Conservation (phyloP, 805 yeast genomes). For the Zygosaccharomyces bisporus region DNA sequence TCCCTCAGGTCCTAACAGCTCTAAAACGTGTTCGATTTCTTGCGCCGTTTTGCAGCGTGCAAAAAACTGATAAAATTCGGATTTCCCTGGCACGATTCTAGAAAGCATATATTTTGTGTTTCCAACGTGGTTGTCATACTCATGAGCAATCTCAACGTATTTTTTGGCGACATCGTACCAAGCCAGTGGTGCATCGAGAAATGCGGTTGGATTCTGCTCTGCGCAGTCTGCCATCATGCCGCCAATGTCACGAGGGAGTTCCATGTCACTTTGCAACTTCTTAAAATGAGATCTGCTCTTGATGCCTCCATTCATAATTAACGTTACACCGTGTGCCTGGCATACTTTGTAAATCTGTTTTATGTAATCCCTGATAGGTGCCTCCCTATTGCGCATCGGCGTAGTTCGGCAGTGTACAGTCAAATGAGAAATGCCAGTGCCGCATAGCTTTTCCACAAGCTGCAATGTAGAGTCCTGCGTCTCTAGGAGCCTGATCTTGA, state of each 20-base stretch:
- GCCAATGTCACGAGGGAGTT: slow-evolving; percentile 55
- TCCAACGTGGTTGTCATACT: slow-evolving; percentile 58
- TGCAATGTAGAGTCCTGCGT: slow-evolving; percentile 55
- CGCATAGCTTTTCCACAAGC: slow-evolving; percentile 53
- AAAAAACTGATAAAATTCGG: slow-evolving; percentile 53
- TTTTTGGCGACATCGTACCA: slow-evolving; percentile 58
- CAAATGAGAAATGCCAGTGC: slow-evolving; percentile 79
- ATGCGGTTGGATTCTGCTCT: slow-evolving; percentile 80
- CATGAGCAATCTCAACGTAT: slow-evolving; percentile 49
- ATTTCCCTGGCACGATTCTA: slow-evolving; percentile 76
- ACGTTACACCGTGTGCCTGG: slow-evolving; percentile 56
- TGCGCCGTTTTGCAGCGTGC: slow-evolving; percentile 53
- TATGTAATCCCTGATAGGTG: slow-evolving; percentile 70
- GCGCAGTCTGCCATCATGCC: slow-evolving; percentile 94
- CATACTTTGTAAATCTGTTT: slow-evolving; percentile 60
- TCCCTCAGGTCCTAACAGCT: slow-evolving; percentile 22
- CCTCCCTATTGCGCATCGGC: slow-evolving; percentile 82
- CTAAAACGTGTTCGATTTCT: slow-evolving; percentile 39
- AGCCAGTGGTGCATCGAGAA: slow-evolving; percentile 41
- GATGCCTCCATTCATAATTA: slow-evolving; percentile 81
- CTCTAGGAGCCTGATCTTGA: slow-evolving; percentile 79
- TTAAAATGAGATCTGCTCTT: slow-evolving; percentile 50
- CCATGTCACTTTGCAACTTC: slow-evolving; percentile 48
- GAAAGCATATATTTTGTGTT: slow-evolving; percentile 80
- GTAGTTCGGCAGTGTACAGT: slow-evolving; percentile 92